Percentiles rank a stretch among this genome's conserved stretches.
phyloP scores from a whole-genome alignment of 139 green algal species.

The Microglena sp. region DNA sequence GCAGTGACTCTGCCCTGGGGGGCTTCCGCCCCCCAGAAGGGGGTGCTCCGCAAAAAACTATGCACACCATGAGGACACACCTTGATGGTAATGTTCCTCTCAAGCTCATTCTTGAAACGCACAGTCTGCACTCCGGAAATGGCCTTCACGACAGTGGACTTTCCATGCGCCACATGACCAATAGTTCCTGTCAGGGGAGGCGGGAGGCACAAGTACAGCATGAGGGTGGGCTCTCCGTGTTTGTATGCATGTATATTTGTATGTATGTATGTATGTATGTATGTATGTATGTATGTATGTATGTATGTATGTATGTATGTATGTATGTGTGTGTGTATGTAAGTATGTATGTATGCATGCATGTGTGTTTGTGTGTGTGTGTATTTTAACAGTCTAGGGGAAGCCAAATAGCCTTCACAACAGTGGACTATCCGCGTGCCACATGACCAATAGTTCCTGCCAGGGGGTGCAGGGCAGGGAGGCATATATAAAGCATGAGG shows the following conservation, averaged over 20 bases:
- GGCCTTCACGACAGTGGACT: constrained; percentile 99
- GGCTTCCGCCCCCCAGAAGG: background rate
- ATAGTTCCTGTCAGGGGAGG: constrained; percentile 75
- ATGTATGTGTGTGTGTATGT: too few relatives aligned
- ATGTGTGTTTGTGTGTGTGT: too few relatives aligned
- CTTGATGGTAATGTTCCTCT: constrained; percentile 99
- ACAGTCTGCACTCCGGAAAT: constrained; percentile 99
- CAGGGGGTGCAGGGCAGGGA: background rate
- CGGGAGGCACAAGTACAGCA: background rate
- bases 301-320: too few relatives aligned
- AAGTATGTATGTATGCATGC: too few relatives aligned
- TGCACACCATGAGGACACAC: constrained; percentile 1
- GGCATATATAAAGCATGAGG: background rate
- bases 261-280: too few relatives aligned
- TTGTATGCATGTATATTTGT: background rate
- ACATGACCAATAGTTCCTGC: constrained; percentile 97
- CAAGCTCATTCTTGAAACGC: constrained; percentile 99
- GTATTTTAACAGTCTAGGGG: too few relatives aligned
- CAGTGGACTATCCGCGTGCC: too few relatives aligned
- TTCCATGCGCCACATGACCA: constrained; percentile 97
- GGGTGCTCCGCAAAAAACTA: background rate
- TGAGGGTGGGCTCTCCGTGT: background rate
- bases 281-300: too few relatives aligned
- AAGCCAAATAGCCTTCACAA: too few relatives aligned
- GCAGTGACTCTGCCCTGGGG: too few relatives aligned